phyloP scores from a whole-genome alignment of 345 rosid genomes.

The rapeseed (Brassica napus) region Da-Ae NC_063441.1:15400001-15400500 shows the following conservation, averaged over 20 bases:
- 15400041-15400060: background rate
- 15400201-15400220: conserved; percentile 69
- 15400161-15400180: conserved; percentile 54
- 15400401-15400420: conserved; percentile 28
- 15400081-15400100: conserved; percentile 89
- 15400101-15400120: conserved; percentile 92
- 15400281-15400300: no score
- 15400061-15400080: conserved; percentile 95
- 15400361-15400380: conserved; percentile 97
- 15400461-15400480: conserved; percentile 68
- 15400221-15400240: conserved; percentile 38
- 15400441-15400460: conserved; percentile 55
- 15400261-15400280: background rate
- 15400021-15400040: background rate
- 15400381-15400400: conserved; percentile 85
- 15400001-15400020: background rate
- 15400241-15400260: background rate
- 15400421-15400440: background rate
- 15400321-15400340: background rate
- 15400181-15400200: conserved; percentile 13
- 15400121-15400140: conserved; percentile 76
- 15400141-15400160: conserved; percentile 46
- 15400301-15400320: background rate
- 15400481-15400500: conserved; percentile 60
- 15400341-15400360: background rate